Percentiles rank a stretch among this genome's conserved stretches.
Evolutionary conservation across 2,329 filamentous ascomycete genomes (phyloP).

Genomic region (Escovopsis sp.): DNA sequence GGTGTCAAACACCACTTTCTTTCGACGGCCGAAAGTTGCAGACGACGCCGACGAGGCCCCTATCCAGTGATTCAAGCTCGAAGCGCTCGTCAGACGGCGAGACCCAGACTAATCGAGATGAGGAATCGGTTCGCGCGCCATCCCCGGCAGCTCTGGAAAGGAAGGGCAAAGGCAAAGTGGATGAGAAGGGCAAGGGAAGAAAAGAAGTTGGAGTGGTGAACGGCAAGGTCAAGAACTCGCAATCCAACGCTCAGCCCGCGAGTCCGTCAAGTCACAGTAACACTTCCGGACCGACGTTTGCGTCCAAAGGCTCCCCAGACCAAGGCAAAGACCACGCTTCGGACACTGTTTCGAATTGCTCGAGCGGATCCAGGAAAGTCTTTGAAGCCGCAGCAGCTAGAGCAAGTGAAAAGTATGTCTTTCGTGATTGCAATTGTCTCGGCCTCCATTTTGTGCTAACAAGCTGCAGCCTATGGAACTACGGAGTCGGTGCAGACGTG

Average conservation of each 20-base stretch:
- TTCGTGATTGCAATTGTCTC: background rate
- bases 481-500: slow-evolving; percentile 19
- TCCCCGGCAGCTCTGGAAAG: too few relatives aligned
- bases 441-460: background rate
- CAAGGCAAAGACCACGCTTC: background rate
- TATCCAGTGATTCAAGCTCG: too few relatives aligned
- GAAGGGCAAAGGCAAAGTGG: too few relatives aligned
- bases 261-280: slow-evolving; percentile 7
- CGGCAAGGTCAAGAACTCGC: too few relatives aligned
- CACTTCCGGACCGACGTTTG: slow-evolving; percentile 2
- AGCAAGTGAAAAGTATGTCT: slow-evolving; percentile 12
- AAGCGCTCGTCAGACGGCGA: too few relatives aligned
- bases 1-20: too few relatives aligned
- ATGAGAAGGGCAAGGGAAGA: too few relatives aligned
- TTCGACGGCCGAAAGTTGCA: too few relatives aligned
- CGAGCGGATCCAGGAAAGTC: slow-evolving; percentile 8
- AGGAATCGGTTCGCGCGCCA: too few relatives aligned
- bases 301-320: background rate
- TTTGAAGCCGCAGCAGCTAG: slow-evolving; percentile 14
- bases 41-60: too few relatives aligned
- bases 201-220: too few relatives aligned
- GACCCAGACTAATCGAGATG: too few relatives aligned
- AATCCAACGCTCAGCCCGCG: background rate
- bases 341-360: background rate
- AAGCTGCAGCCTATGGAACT: slow-evolving; percentile 15